A percentile compares a stretch with the other conserved stretches of the same genome.
Conservation (phyloP, 2,329 filamentous ascomycete species). For the Paecilomyces niveus region DNA sequence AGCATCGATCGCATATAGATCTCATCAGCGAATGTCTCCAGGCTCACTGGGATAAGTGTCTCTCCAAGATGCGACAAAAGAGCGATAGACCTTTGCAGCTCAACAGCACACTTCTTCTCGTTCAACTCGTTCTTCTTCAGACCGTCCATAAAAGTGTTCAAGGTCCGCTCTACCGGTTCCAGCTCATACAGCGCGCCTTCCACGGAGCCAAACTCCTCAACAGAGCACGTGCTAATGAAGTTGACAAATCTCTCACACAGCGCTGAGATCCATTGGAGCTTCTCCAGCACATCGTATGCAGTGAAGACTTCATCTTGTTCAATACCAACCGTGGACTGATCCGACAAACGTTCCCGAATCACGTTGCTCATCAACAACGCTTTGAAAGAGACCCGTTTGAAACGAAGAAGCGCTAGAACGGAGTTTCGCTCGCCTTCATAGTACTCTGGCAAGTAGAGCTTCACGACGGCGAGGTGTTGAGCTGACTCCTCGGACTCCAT, state of each 20-base stretch:
- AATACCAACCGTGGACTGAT: slow-evolving; percentile 58
- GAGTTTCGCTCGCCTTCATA: slow-evolving; percentile 77
- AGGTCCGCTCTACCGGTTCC: slow-evolving; percentile 79
- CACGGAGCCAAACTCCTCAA: slow-evolving; percentile 70
- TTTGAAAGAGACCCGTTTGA: slow-evolving; percentile 85
- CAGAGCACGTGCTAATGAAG: slow-evolving; percentile 69
- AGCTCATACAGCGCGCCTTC: slow-evolving; percentile 78
- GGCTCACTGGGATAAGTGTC: slow-evolving; percentile 63
- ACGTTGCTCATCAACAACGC: slow-evolving; percentile 70
- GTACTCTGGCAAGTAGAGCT: slow-evolving; percentile 78
- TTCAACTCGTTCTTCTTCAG: slow-evolving; percentile 78
- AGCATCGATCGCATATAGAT: slow-evolving; percentile 68
- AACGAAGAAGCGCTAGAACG: slow-evolving; percentile 78
- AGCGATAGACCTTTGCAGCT: slow-evolving; percentile 76
- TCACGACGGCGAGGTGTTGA: slow-evolving; percentile 82
- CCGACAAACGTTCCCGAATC: slow-evolving; percentile 68
- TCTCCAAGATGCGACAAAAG: slow-evolving; percentile 81
- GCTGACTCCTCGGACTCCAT: slow-evolving; percentile 83
- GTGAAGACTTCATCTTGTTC: slow-evolving; percentile 69
- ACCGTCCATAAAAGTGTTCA: slow-evolving; percentile 83
- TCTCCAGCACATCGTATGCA: slow-evolving; percentile 74
- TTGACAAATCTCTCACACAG: slow-evolving; percentile 81
- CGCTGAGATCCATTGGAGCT: slow-evolving; percentile 72
- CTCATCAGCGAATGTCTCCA: slow-evolving; percentile 70
- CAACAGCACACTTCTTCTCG: slow-evolving; percentile 71